Base-by-base conservation (phyloP, 2,329 filamentous ascomycete genomes). In the Nigrospora osmanthi region DNA sequence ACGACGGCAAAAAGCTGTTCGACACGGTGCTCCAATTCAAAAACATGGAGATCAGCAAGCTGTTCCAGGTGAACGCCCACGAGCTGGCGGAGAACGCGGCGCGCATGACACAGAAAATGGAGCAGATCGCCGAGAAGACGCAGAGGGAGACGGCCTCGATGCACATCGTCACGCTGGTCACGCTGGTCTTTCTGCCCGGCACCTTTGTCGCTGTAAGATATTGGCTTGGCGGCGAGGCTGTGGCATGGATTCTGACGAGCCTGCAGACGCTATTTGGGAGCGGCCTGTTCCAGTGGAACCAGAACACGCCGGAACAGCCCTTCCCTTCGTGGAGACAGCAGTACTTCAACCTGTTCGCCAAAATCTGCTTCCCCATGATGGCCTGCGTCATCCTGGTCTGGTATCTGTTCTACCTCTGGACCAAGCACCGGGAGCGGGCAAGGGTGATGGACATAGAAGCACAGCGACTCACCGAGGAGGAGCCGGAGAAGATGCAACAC, bases 81-180 rank as follows among this genome's bases (percentile, higher is more conserved):
- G 19, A 23, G 19, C 19, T 23, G 19, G 52, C 61, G 2, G 45
- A 48, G 16, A 50, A 53, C 36, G 49, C 56, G 12, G 23, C 23
- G 7, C 6, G 10, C 6, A 35, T 52, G 57, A 38, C 35, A 31
- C 2, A 48, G n/a, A 48, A 54, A 1, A 71, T 68, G 40, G 68
- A 73, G 51, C 71, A 66, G 51, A 73, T 75, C 32, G 71, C 71
- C 1, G 57, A 68, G 31, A 70, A 73, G 38, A 67, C 65, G 43
- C 67, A 71, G 30, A 69, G 73, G 47, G 48, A 48, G 17, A 48
- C 48, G 12, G 40, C 44, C 12, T 48, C 48, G 13, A 50, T 50
- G 46, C 46, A 48, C 35, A 31, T 50, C 34, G 48, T 48, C 38
- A 48, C 48, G 2, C 19, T 48, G 9, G 38, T 50, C 12, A 50